phyloP scores from a whole-genome alignment of 1,139 yeast genomes.

The Kodamaea anthophila region DNA sequence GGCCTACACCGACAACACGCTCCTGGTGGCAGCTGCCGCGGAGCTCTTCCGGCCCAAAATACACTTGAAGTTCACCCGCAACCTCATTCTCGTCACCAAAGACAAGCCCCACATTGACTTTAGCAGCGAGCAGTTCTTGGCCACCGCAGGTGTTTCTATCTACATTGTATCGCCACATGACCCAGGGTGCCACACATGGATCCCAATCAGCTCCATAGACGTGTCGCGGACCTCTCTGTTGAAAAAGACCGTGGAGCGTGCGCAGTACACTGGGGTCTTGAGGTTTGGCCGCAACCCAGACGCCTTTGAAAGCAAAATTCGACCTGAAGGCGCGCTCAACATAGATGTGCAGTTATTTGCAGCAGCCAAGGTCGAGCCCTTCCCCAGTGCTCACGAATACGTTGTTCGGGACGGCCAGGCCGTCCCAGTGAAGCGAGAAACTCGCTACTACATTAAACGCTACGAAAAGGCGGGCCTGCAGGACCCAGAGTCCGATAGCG shows the following conservation, averaged over 20 bases:
- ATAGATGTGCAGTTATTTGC: slow-evolving; percentile 63
- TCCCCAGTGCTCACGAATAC: slow-evolving; percentile 28
- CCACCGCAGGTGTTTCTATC: slow-evolving; percentile 19
- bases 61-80: slow-evolving; percentile 27
- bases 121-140: slow-evolving; percentile 11
- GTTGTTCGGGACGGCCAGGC: slow-evolving; percentile 9
- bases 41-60: slow-evolving; percentile 25
- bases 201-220: slow-evolving; percentile 3
- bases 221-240: slow-evolving; percentile 11
- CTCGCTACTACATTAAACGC: slow-evolving; percentile 18
- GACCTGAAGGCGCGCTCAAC: slow-evolving; percentile 15
- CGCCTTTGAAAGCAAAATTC: slow-evolving; percentile 7
- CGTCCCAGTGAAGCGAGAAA: slow-evolving; percentile 15
- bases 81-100: slow-evolving; percentile 43
- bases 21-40: slow-evolving; percentile 17
- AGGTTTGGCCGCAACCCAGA: slow-evolving; percentile 29
- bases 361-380: slow-evolving; percentile 45
- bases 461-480: slow-evolving; percentile 15
- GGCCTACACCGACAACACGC: not conserved
- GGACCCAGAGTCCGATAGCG: slow-evolving; percentile 12
- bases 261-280: slow-evolving; percentile 31
- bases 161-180: slow-evolving; percentile 12
- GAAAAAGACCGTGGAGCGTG: slow-evolving; percentile 33
- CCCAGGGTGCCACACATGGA: slow-evolving; percentile 2
- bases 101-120: slow-evolving; percentile 11